Conservation (phyloP, 2,329 filamentous ascomycete genomes). For the Ceratocystis lukuohia region DNA sequence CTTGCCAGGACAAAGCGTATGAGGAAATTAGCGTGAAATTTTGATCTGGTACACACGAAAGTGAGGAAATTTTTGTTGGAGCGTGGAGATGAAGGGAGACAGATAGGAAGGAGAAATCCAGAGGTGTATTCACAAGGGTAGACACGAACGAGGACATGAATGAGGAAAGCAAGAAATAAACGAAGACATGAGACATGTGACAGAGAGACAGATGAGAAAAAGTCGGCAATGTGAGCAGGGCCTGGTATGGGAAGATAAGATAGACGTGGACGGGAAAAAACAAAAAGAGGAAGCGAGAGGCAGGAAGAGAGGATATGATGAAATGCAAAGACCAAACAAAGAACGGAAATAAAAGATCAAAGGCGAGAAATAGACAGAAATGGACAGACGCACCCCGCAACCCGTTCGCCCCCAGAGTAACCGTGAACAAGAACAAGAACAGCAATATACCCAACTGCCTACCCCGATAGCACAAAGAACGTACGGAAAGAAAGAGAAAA, state of each 20-base stretch:
- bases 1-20: no score
- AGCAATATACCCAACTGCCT: constrained; percentile 11
- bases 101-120: constrained; percentile 1
- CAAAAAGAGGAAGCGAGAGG: no score
- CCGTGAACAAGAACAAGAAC: constrained; percentile 10
- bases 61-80: neutral
- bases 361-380: neutral
- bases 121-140: neutral
- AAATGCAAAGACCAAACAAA: neutral
- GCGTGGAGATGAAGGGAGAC: neutral
- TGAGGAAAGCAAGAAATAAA: constrained; percentile 4
- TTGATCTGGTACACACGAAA: neutral
- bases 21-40: no score
- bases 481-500: neutral
- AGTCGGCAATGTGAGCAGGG: neutral
- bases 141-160: constrained; percentile 1
- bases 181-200: neutral
- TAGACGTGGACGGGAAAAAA: neutral
- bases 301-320: neutral
- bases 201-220: no score
- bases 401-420: constrained; percentile 8
- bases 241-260: neutral
- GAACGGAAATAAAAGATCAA: constrained; percentile 6
- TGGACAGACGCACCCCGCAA: constrained; percentile 10
- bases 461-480: constrained; percentile 8